phyloP scores from a whole-genome alignment of 2,329 filamentous ascomycete genomes.

The Triangularia setosa region DNA sequence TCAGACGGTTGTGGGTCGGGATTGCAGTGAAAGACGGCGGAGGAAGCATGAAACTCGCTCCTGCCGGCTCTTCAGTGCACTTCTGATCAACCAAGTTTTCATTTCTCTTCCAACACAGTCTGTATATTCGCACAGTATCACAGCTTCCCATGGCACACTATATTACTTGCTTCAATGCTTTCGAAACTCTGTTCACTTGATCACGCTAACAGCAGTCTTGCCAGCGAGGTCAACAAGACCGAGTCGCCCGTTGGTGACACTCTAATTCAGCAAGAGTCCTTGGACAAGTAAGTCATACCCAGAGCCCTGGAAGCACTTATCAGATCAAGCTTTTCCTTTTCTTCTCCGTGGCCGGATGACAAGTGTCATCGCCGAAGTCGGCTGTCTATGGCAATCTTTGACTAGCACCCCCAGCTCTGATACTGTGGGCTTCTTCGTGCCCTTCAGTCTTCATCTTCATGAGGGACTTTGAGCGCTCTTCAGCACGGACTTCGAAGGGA shows the following conservation, averaged over 20 bases:
- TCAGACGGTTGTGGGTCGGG: not conserved
- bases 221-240: slow-evolving; percentile 11
- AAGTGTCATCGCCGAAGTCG: not conserved
- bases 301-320: not conserved
- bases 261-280: slow-evolving; percentile 4
- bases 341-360: not conserved
- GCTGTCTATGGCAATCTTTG: not conserved
- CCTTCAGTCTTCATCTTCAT: not conserved
- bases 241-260: slow-evolving; percentile 8
- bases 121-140: not conserved
- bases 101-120: not conserved
- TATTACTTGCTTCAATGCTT: not conserved
- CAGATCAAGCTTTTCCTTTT: not conserved
- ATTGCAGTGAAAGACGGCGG: not conserved
- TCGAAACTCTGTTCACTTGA: not conserved
- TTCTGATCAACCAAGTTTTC: not conserved
- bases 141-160: not conserved
- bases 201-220: not conserved
- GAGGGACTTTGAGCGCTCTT: not conserved
- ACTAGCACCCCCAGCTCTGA: no score
- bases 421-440: not conserved
- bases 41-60: not conserved
- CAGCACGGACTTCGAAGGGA: not conserved
- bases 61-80: not conserved
- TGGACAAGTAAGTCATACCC: slow-evolving; percentile 11